Evolutionary conservation across 805 yeast species (phyloP), one percentile per base, ranked within the genome.

Genomic region (Candida gorgasii): DNA sequence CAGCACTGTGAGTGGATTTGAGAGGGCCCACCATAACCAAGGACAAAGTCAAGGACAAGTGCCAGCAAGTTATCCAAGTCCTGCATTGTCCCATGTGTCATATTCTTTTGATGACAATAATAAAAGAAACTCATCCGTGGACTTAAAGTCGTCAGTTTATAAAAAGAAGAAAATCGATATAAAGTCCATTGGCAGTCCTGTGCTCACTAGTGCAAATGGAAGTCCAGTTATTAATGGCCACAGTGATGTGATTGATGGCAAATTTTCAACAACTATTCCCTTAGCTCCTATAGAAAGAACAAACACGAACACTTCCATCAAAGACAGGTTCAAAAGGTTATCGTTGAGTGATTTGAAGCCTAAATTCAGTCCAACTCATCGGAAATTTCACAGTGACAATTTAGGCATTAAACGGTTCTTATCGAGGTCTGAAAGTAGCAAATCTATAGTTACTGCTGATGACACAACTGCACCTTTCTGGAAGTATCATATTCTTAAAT

Each of bases 401-500:
- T 15, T 26, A 3, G 37, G 34, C 2, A 8, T 38, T 2, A 43
- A 28, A 14, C 19, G 36, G 17, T 43, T 27, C 5, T 22, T 29
- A 12, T 19, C 29, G 3, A 26, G 3, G 7, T 8, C 6, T 6
- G 34, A 33, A 8, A 20, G 23, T 7, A 13, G 13, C 13, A 20
- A 34, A 20, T 4, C 37, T 8, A 16, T 8, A 13, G 18, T 8
- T 12, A 22, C 16, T 9, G 28, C 14, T 16, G 24, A 32, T 32
- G 36, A 22, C 5, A 28, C 32, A 3, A 34, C 30, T 27, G 42
- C 61, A 16, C 72, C 69, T 13, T 76, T 70, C 49, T 81, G 84
- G 82, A 82, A 82, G 54, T 84, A 83, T 52, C 89, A 84, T 54
- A 63, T 82, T 4, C 55, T 79, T 17, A 72, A 69, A 41, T 63